Percentiles rank a stretch among this genome's conserved stretches.
phyloP scores from a whole-genome alignment of 169 alveolate species.

The Condylostoma magnum region DNA sequence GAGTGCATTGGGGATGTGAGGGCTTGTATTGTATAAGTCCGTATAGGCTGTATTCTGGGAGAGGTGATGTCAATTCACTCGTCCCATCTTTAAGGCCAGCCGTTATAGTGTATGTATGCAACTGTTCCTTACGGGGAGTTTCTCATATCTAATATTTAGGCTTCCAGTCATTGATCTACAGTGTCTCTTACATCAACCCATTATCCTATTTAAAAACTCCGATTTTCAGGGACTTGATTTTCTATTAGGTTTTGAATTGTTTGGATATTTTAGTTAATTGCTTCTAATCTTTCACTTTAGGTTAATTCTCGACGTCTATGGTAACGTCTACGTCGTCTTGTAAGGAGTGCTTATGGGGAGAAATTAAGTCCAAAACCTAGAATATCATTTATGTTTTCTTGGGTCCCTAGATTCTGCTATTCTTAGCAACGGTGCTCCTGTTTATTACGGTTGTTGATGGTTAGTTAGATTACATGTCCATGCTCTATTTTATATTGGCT shows the following conservation, averaged over 20 bases:
- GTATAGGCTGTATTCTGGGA: slow-evolving; percentile 72
- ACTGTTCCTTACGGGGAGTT: slow-evolving; percentile 41
- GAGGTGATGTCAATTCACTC: slow-evolving; percentile 79
- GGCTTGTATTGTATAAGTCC: slow-evolving; percentile 75
- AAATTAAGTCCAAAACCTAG: not conserved
- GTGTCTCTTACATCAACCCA: slow-evolving; percentile 90
- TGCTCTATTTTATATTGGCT: slow-evolving; percentile 55
- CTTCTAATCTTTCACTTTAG: slow-evolving; percentile 32
- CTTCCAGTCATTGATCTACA: slow-evolving; percentile 87
- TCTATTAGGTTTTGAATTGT: slow-evolving; percentile 38
- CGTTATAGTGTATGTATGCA: slow-evolving; percentile 82
- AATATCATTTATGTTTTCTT: slow-evolving; percentile 13
- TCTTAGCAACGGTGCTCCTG: slow-evolving; percentile 5
- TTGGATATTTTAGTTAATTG: slow-evolving; percentile 42
- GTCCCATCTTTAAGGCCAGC: slow-evolving; percentile 90
- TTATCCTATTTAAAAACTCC: slow-evolving; percentile 68
- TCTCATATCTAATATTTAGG: slow-evolving; percentile 63
- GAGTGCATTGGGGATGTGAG: slow-evolving; percentile 54
- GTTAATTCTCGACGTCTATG: slow-evolving; percentile 24
- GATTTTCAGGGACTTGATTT: slow-evolving; percentile 50
- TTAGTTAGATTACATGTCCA: slow-evolving; percentile 67
- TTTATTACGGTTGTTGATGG: slow-evolving; percentile 35
- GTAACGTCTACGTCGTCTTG: slow-evolving; percentile 34
- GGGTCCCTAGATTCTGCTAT: not conserved
- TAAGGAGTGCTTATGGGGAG: not conserved